Percentiles rank a stretch among this genome's conserved stretches.
phyloP scores from a whole-genome alignment of 257 asterid species.

The Oldenlandia corymbosa region DNA sequence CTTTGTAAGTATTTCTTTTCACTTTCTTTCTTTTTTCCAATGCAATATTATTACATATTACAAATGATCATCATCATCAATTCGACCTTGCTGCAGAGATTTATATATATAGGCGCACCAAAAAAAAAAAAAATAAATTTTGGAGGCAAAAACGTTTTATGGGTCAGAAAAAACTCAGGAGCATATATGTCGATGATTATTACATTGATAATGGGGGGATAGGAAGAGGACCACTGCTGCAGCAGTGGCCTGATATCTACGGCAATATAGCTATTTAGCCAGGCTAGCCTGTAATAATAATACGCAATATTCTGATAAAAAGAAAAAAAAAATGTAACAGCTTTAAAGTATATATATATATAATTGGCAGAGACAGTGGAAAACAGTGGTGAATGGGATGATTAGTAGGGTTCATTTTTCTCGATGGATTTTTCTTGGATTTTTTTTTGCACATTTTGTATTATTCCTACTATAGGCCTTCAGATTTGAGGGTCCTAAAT shows the following conservation, averaged over 20 bases:
- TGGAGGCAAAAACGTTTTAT: conserved; percentile 1
- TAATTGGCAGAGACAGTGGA: conserved; percentile 1
- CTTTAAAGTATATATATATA: conserved; percentile 22
- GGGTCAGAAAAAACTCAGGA: conserved; percentile 3
- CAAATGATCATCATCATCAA: neutral
- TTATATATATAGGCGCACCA: neutral
- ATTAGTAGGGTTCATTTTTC: conserved; percentile 14
- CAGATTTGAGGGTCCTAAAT: too few relatives aligned
- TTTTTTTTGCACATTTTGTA: too few relatives aligned
- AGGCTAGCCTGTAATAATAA: conserved; percentile 8
- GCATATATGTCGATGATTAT: conserved; percentile 1
- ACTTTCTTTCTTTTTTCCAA: too few relatives aligned
- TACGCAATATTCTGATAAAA: conserved; percentile 25
- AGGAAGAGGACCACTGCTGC: conserved; percentile 15
- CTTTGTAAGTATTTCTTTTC: too few relatives aligned
- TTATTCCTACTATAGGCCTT: too few relatives aligned
- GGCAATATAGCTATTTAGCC: neutral
- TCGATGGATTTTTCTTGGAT: neutral
- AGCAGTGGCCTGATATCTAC: too few relatives aligned
- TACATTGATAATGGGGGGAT: too few relatives aligned
- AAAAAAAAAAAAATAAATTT: too few relatives aligned
- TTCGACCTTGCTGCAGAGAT: neutral
- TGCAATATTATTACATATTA: too few relatives aligned
- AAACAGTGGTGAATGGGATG: conserved; percentile 10
- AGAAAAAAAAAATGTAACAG: conserved; percentile 13